Evolutionary conservation across 2,329 filamentous ascomycete species (phyloP), one percentile per base, ranked within the genome.

Genomic region (Cladosporium sphaerospermum): DNA sequence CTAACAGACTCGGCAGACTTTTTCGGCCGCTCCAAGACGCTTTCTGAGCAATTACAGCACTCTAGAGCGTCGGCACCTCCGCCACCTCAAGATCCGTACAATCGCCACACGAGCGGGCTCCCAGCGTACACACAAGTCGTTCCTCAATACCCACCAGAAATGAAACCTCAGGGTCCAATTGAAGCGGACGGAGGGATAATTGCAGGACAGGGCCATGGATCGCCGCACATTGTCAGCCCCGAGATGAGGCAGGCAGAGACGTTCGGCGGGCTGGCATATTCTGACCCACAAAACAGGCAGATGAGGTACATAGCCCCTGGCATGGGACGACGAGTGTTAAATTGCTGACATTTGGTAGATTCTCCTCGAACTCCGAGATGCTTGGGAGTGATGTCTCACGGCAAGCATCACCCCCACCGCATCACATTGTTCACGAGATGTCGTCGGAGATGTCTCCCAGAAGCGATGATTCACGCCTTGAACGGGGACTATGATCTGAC

Each of bases 1-100:
- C 36, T 39, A 4, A 39, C 36, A n/a, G 13, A 5, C 10, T 9
- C n/a, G 9, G 4, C 8, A 51, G 48, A 53, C 82, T 74, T 78
- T 40, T 84, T 85, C 75, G 82, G 77, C 2, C 72, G 73, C 32
- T 64, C 51, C 45, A 57, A 56, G 31, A 56, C 55, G n/a, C 56
- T 62, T 19, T 55, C 58, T 34, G 53, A 61, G 36, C 53, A 57
- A 23, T 11, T 53, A 7, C 51, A 40, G 28, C 51, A 53, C 32
- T 51, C 48, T 4, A 19, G 40, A 14, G 18, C 31, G 0, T 34
- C 33, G 52, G 31, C 33, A 50, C 23, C 52, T 28, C 47, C 4
- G 28, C 32, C 36, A 8, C 36, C 11, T 14, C 34, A 36, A 39
- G 36, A 39, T 14, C 37, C 41, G 3, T 40, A 54, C 45, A 54